phyloP scores from a whole-genome alignment of 2,329 filamentous ascomycete species.

The Scedosporium minutisporum region DNA sequence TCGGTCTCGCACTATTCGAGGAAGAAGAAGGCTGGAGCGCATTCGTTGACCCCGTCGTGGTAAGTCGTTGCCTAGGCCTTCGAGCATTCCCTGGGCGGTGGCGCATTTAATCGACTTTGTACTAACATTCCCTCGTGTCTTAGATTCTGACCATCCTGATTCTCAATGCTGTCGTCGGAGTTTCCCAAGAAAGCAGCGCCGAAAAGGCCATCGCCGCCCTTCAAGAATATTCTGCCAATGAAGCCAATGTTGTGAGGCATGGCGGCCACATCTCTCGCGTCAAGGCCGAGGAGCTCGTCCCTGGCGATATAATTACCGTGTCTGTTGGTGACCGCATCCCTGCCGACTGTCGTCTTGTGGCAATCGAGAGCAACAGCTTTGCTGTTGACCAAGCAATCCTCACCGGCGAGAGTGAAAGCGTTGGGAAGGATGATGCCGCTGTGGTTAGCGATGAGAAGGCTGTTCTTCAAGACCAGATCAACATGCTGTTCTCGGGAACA shows the following conservation, averaged over 20 bases:
- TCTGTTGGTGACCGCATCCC: slow-evolving; percentile 88
- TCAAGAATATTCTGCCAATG: slow-evolving; percentile 98
- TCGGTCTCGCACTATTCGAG: slow-evolving; percentile 86
- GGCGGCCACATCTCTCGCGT: slow-evolving; percentile 65
- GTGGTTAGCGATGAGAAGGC: slow-evolving; percentile 68
- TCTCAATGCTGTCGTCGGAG: slow-evolving; percentile 92
- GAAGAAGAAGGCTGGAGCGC: slow-evolving; percentile 90
- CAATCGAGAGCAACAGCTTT: slow-evolving; percentile 96
- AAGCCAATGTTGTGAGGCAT: slow-evolving; percentile 85
- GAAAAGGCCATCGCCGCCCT: slow-evolving; percentile 97
- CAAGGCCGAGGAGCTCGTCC: slow-evolving; percentile 95
- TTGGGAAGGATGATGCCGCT: slow-evolving; percentile 66
- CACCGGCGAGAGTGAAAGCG: slow-evolving; percentile 95
- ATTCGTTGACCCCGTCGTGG: slow-evolving; percentile 91
- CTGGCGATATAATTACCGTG: slow-evolving; percentile 83
- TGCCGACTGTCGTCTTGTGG: slow-evolving; percentile 82
- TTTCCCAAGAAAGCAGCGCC: slow-evolving; percentile 96
- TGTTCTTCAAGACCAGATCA: slow-evolving; percentile 94
- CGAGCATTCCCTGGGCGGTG: background rate
- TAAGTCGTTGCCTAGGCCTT: slow-evolving; percentile 38
- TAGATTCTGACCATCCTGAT: slow-evolving; percentile 95
- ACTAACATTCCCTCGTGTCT: background rate
- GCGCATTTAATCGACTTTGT: background rate
- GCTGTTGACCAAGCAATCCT: slow-evolving; percentile 93
- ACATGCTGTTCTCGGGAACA: slow-evolving; percentile 97